Base-by-base conservation (phyloP, 2,329 filamentous ascomycete species). In the Bipolaris bicolor region DNA sequence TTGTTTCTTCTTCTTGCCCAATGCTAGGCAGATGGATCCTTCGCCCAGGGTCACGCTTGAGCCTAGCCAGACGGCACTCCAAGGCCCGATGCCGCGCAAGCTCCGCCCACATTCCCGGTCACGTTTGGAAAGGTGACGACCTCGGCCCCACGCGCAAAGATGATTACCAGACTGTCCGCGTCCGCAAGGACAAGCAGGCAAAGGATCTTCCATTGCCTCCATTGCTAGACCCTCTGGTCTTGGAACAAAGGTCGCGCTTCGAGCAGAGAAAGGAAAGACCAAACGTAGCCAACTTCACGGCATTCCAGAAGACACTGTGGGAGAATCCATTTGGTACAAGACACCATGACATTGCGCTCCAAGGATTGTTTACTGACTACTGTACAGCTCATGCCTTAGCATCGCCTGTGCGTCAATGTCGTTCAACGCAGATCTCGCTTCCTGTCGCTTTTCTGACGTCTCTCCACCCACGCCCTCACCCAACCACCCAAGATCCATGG, bases 381-480 rank as follows among this genome's bases (percentile, higher is more conserved):
- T 16, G 40, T 31, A 24, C 52, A 90, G 88, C 89, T 3, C 81
- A 81, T 43, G 84, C 86, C 6, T 81, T 92, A 20, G 84, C 84
- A 29, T 83, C 84, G 0, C 85, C 86, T 0, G 55, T 88, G 20
- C 86, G 90, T 52, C 65, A 72, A 55, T 90, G 88, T 66, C 67
- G 74, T 20, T 69, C 83, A 31, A 86, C 86, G 1, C 59, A 66
- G 0, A 69, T 72, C 0, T 67, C 69, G 1, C 73, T 91, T 6
- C 90, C 90, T 1, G 75, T 73, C 13, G 86, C 83, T 66, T 89
- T 91, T 69, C 77, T 91, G 4, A 84, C 89, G 52, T 79, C 84
- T 31, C 87, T 91, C 58, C 80, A 82, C 26, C 67, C 86, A 1
- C 76, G 86, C 11, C 68, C 76, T 1, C 82, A 89, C 53, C 87